Base-by-base conservation (phyloP, 2,329 filamentous ascomycete species). In the Alternaria consortialis region DNA sequence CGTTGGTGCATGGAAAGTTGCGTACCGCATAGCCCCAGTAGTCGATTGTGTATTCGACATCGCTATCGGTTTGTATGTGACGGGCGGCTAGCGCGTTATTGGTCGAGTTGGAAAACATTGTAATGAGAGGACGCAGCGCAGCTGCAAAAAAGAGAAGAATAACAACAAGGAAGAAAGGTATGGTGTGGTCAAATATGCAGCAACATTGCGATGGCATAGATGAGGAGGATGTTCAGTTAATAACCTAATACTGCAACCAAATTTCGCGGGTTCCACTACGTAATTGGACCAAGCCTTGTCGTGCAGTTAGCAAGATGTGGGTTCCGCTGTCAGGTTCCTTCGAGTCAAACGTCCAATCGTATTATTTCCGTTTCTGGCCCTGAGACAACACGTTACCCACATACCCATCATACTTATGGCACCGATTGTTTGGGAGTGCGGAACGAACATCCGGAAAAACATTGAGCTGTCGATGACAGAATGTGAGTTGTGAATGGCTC, bases 21-120 rank as follows among this genome's bases (percentile, higher is more conserved):
- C 56, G 56, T 4, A 55, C 43, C 36, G 51, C 56, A 17, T 55
- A 59, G 43, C 56, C 56, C 56, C 56, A 59, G 29, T 59, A 59
- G 43, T 59, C 42, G 29, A 55, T 55, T 29, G 51, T 59, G 8
- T 59, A 59, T 32, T 48, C 51, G 23, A 59, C 56, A 59, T 59
- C 4, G 29, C 37, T 36, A 9, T 48, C 36, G 15, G 43, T 48
- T 32, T 59, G 56, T 20, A 59, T 59, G 29, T 59, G 56, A 29
- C 56, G 56, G 36, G 51, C 56, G 56, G 43, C 51, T 32, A 59
- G 56, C 51, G 43, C 42, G 37, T 43, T 34, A 29, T 17, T 11
- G 23, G 51, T 55, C 23, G 36, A 59, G 37, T 59, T 59, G 56
- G n/a, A 50, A 31, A 50, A 40, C 51, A 59, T 59, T 17, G 43